A percentile compares a stretch with the other conserved stretches of the same genome.
These are phyloP conservation scores for Wickerhamomyces sydowiorum DNA, from an alignment of 805 yeast genomes.

Conservation along the genomic window DNA sequence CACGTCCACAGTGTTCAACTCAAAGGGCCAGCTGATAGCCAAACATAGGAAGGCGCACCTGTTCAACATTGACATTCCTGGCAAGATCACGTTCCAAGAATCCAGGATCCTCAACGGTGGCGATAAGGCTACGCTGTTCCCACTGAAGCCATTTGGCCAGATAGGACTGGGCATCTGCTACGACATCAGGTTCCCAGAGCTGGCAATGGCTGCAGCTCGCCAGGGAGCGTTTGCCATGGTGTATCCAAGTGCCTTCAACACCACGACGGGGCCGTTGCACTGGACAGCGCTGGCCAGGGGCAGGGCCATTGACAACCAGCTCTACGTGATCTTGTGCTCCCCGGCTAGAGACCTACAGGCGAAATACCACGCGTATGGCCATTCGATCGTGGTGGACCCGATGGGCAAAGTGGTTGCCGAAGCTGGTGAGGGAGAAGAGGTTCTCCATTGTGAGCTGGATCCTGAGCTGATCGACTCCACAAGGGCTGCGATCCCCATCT, in stretches of 20 bases:
- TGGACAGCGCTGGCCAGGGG: slow-evolving; percentile 75
- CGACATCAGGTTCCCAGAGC: slow-evolving; percentile 76
- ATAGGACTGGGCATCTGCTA: slow-evolving; percentile 86
- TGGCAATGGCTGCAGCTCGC: slow-evolving; percentile 55
- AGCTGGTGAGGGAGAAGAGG: slow-evolving; percentile 71
- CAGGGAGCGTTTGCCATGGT: slow-evolving; percentile 65
- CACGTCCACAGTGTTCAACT: slow-evolving; percentile 68
- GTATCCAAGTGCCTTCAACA: slow-evolving; percentile 81
- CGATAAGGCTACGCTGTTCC: slow-evolving; percentile 66
- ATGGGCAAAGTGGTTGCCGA: slow-evolving; percentile 56
- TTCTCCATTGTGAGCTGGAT: slow-evolving; percentile 63
- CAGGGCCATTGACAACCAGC: slow-evolving; percentile 71
- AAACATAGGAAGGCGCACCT: slow-evolving; percentile 83
- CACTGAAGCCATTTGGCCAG: slow-evolving; percentile 55
- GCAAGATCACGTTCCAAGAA: slow-evolving; percentile 85
- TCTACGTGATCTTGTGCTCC: slow-evolving; percentile 73
- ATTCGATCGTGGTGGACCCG: slow-evolving; percentile 59
- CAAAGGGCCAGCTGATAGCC: slow-evolving; percentile 69
- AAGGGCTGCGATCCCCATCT: slow-evolving; percentile 61
- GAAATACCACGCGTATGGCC: slow-evolving; percentile 64
- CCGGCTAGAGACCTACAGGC: slow-evolving; percentile 74
- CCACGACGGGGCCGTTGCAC: slow-evolving; percentile 78
- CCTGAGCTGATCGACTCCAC: slow-evolving; percentile 46
- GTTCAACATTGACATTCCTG: slow-evolving; percentile 88
- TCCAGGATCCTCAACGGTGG: slow-evolving; percentile 72